Conservation (phyloP, 2,329 filamentous ascomycete genomes). For the Penicillium psychrosexuale region DNA sequence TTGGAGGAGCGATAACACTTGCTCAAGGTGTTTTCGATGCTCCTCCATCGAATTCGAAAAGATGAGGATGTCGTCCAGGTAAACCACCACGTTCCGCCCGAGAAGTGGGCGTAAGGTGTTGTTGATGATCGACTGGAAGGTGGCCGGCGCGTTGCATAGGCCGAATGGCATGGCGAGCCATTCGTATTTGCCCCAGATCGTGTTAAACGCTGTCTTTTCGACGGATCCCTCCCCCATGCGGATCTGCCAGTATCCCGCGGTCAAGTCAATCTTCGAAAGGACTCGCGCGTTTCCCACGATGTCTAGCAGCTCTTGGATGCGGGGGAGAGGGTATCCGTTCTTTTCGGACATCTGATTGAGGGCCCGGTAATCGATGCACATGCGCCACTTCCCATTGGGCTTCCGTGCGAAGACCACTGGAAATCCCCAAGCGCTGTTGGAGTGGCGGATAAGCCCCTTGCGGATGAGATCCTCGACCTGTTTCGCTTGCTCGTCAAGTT, state of each 20-base stretch:
- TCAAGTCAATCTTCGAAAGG: not conserved
- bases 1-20: not conserved
- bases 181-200: slow-evolving; percentile 4
- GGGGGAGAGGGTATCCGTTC: not conserved
- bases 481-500: not conserved
- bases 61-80: slow-evolving; percentile 2
- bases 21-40: not conserved
- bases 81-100: not conserved
- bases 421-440: not conserved
- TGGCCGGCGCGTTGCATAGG: not conserved
- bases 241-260: not conserved
- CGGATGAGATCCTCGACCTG: not conserved
- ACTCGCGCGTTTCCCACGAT: not conserved
- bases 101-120: not conserved
- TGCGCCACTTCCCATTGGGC: not conserved
- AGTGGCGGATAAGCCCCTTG: not conserved
- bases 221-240: not conserved
- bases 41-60: not conserved
- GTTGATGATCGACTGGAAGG: not conserved
- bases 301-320: not conserved
- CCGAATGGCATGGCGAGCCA: not conserved
- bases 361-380: not conserved
- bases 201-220: not conserved
- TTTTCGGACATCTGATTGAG: not conserved
- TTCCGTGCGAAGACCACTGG: not conserved